Conservation (phyloP, 148 eudicot genomes). For the Rheum nobile region DNA sequence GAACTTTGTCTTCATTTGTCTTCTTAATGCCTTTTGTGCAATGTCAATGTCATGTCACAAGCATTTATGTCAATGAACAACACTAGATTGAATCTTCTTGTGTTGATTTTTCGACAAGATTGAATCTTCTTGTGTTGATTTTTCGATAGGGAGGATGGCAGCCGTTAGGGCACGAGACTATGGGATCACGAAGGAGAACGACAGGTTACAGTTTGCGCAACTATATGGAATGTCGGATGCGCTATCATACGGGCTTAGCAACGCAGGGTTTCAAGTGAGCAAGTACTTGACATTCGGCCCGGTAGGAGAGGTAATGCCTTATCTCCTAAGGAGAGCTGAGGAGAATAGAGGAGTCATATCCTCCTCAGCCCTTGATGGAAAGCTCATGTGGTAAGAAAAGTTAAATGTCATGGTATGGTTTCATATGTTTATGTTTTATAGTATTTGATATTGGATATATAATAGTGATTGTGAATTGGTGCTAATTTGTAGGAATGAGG, state of each 20-base stretch:
- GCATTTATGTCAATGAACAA: too few species aligned
- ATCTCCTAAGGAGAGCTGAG: conserved; percentile 76
- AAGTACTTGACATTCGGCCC: conserved; percentile 89
- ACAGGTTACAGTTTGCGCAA: conserved; percentile 72
- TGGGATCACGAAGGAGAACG: conserved; percentile 41
- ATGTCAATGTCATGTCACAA: too few species aligned
- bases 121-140: not conserved
- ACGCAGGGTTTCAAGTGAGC: conserved; percentile 90
- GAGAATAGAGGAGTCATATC: conserved; percentile 81
- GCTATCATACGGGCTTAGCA: conserved; percentile 52
- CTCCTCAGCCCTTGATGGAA: conserved; percentile 51
- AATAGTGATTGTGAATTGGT: not conserved
- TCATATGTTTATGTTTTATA: not conserved
- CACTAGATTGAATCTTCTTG: too few species aligned
- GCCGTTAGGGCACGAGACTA: conserved; percentile 45
- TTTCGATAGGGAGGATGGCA: conserved; percentile 50
- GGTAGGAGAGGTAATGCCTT: conserved; percentile 71
- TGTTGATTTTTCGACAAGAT: too few species aligned
- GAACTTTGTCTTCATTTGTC: too few species aligned
- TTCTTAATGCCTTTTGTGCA: too few species aligned
- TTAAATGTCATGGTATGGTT: not conserved
- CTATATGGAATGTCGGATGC: conserved; percentile 87
- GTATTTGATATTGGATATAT: not conserved
- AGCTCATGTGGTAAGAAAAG: conserved; percentile 54
- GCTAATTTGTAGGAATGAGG: conserved; percentile 37